Evolutionary conservation across 352 stramenopile genomes (phyloP), one percentile per base, ranked within the genome.

Genomic region (Phytophthora litchii): DNA sequence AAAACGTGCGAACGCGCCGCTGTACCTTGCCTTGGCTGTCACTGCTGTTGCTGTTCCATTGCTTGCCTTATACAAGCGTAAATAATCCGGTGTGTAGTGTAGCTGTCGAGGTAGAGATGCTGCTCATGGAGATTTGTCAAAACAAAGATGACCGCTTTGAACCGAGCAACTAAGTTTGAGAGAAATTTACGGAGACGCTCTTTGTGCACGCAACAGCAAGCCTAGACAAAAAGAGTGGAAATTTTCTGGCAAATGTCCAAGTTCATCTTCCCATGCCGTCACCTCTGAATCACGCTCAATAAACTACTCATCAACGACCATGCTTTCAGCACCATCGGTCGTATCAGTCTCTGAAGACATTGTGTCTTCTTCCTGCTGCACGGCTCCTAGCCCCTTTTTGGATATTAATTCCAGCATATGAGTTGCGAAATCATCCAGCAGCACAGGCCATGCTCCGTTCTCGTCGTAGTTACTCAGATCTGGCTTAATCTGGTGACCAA

Each of bases 401-500:
- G 53, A 47, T 42, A 92, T 86, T 23, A 76, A 52, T 40, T 89
- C 67, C 35, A 79, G 67, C 71, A 93, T 80, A 49, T 92, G 55
- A 13, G 68, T 60, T 44, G 89, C 83, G 68, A 94, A 95, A 41
- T 95, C 86, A 57, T 95, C 86, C 16, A 95, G 70, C 19, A 95
- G 62, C 51, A 95, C 86, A 16, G 86, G 86, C 86, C 86, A 95
- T 12, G 86, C 86, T 53, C 82, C 83, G 37, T 95, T 95, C 48
- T 92, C 84, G 60, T 95, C 84, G 69, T 89, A 95, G 60, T 94
- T 92, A 72, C 75, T 88, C 62, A 95, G 41, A 40, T 92, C 78
- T 4, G 65, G 40, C 19, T 77, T 69, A 35, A 95, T 86, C 47
- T 94, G 84, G 16, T 72, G 46, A 27, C 80, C 80, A 73, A 95